Base-by-base conservation (phyloP, 768 basidiomycete species). In the Candolleomyces efflorescens region DNA sequence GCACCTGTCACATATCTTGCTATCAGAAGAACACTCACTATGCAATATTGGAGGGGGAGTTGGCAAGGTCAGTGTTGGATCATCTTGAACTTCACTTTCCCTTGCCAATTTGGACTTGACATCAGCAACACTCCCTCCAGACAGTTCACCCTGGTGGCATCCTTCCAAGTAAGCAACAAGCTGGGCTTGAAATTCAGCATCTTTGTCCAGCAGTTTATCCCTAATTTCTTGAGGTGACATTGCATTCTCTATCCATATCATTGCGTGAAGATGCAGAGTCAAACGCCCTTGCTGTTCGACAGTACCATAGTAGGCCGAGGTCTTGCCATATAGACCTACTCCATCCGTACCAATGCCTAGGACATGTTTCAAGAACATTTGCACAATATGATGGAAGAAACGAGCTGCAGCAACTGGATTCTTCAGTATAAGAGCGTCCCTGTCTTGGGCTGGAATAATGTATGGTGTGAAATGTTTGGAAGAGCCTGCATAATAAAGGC, bases 221-320 rank as follows among this genome's bases (percentile, higher is more conserved):
- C 27, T 3, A 15, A 54, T 23, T 4, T 20, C 53, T 22, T 44
- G 20, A 2, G 36, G 24, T 2, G 53, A 5, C 9, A 43, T 15
- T 27, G n/a, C 20, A 41, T 41, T 22, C 15, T 27, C 17, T 1
- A 71, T 60, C 69, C 69, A 73, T 10, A 71, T 10, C 3, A 75
- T 44, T 43, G 67, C 23, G 59, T 74, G 75, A 5, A 74, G 39
- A 64, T 76, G 75, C 13, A 75, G 50, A 1, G 71, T 71, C 0
- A 68, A 46, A 3, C 68, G 52, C 1, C 69, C 71, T 59, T 74
- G 73, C 51, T 68, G 63, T 50, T 74, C 71, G 53, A 69, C 66
- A 5, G 64, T 65, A 0, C 64, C 66, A 60, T 67, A 67, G 53
- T 68, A 73, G 0, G 56, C 67, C 1, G 55, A 7, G 6, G 69